Conservation (phyloP, 2,329 filamentous ascomycete species). For the Pestalotiopsis sp. region DNA sequence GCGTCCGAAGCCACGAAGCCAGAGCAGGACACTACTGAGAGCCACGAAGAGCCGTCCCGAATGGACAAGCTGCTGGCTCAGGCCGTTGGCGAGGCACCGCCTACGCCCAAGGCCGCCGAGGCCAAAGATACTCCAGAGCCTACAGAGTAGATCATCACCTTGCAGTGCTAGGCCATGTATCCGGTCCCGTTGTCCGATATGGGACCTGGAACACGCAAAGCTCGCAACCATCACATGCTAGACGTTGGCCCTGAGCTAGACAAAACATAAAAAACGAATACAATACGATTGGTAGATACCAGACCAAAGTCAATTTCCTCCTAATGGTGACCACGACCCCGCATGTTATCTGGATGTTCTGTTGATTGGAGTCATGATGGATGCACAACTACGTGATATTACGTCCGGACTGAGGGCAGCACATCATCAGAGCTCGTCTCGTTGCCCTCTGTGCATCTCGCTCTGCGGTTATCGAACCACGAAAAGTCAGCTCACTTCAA, state of each 20-base stretch:
- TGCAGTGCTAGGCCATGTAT: not conserved
- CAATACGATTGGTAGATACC: not conserved
- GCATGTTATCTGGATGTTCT: not conserved
- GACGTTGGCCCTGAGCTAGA: not conserved
- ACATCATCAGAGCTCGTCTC: not conserved
- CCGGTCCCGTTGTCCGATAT: not conserved
- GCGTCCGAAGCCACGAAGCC: not conserved
- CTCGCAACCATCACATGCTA: not conserved
- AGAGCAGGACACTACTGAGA: not conserved
- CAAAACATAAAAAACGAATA: not conserved
- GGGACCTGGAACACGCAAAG: not conserved
- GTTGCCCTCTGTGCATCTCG: not conserved
- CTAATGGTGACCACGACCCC: not conserved
- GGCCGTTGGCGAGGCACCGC: constrained; percentile 7
- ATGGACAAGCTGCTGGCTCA: constrained; percentile 11
- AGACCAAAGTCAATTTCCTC: not conserved
- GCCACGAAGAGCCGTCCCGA: not conserved
- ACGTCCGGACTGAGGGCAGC: not conserved
- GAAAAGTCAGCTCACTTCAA: too few relatives aligned
- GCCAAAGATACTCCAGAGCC: not conserved
- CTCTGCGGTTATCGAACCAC: not conserved
- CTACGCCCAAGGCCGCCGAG: not conserved
- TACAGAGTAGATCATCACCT: not conserved
- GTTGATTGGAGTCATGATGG: not conserved
- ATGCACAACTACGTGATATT: not conserved